Evolutionary conservation across 495 filamentous ascomycete genomes (phyloP), one percentile per base, ranked within the genome.

Genomic region (Xylaria sp.): DNA sequence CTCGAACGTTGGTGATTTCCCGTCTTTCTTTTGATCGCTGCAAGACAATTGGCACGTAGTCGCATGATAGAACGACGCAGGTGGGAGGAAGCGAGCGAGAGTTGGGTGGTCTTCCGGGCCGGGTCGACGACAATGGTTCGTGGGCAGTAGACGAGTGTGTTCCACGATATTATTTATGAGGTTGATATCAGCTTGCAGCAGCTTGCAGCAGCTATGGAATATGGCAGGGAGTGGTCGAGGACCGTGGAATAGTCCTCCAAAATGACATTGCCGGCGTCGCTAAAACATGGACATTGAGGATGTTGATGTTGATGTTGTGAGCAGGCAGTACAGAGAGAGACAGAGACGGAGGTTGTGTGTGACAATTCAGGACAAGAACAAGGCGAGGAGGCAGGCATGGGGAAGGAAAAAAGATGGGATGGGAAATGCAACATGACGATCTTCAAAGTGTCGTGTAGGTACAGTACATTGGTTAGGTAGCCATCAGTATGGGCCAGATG

Each of bases 171-270:
- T 6, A 29, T 29, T n/a, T n/a, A n/a, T n/a, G n/a, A n/a, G n/a
- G n/a, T n/a, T n/a, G 50, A 21, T 14, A 35, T 3, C 26, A 26
- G 29, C 17, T 14, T n/a, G n/a, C n/a, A n/a, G n/a, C n/a, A n/a
- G n/a, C n/a, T n/a, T n/a, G n/a, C n/a, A 41, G 19, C 8, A 55
- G 53, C 48, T 40, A 52, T 35, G 0, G 35, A 29, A 33, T 46
- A 14, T 19, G 12, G 44, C 29, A 61, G 61, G 19, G 67, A 69
- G 21, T 50, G 57, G 67, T 29, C 26, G 67, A 61, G 55, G 67
- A 61, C 41, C 43, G 67, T 40, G 44, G 33, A 31, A 33, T 26
- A 12, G 29, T 62, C 58, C 58, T 53, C 46, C 19, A 17, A 31
- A 43, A 44, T 55, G 58, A 17, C 48, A 44, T 62, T 24, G 35